phyloP scores from a whole-genome alignment of 2,329 filamentous ascomycete genomes.

The Pseudovirgaria hyperparasitica region DNA sequence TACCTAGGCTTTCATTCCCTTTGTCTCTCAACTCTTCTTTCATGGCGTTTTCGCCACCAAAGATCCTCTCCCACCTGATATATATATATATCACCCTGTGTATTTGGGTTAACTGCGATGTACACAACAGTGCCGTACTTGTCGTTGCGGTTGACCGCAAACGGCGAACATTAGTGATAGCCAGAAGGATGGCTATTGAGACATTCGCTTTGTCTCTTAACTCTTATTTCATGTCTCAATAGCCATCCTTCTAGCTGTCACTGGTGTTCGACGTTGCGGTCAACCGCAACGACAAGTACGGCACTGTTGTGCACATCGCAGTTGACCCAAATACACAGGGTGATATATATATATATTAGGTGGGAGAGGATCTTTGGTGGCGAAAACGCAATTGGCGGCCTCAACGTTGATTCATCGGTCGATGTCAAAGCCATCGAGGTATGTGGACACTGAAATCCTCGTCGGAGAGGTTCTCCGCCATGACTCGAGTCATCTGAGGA shows the following conservation, averaged over 20 bases:
- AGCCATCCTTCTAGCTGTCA: too few relatives aligned
- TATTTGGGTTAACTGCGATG: conserved; percentile 88
- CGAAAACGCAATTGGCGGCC: conserved; percentile 93
- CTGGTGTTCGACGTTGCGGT: conserved; percentile 80
- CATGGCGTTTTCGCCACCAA: conserved; percentile 93
- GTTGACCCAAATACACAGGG: conserved; percentile 87
- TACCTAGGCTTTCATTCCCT: too few relatives aligned
- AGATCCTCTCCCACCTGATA: conserved; percentile 92
- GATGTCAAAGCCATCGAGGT: too few relatives aligned
- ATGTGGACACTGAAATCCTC: too few relatives aligned
- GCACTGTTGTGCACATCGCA: conserved; percentile 92
- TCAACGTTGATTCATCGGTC: conserved; percentile 93
- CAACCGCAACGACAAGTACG: conserved; percentile 92
- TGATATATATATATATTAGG: conserved; percentile 96
- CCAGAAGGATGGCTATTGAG: too few relatives aligned
- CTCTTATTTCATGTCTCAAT: too few relatives aligned
- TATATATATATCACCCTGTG: conserved; percentile 94
- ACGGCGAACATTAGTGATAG: too few relatives aligned
- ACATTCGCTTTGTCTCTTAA: too few relatives aligned
- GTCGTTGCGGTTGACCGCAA: too few relatives aligned
- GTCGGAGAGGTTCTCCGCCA: too few relatives aligned
- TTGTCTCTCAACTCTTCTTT: too few relatives aligned
- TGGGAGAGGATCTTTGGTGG: conserved; percentile 92
- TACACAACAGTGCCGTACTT: conserved; percentile 98
- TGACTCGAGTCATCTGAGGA: too few relatives aligned